Conservation (phyloP, 306 rosid species). For the Morella rubra region DNA sequence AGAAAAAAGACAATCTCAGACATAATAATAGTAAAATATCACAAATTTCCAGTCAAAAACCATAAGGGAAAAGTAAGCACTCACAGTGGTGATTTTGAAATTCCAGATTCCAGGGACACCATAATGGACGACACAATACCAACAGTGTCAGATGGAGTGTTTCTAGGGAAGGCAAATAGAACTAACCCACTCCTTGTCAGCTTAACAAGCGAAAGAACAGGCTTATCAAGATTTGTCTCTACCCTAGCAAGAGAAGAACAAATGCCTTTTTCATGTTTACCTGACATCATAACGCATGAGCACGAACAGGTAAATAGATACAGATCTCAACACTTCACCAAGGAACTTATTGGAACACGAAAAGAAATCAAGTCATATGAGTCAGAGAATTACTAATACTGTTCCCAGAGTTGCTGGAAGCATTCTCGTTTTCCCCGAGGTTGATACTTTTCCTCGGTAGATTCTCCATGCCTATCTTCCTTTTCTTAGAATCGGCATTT, state of each 20-base stretch:
- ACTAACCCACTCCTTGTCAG: conserved; percentile 79
- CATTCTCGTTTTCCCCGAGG: conserved; percentile 28
- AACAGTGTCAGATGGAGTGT: conserved; percentile 47
- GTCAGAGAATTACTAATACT: conserved; percentile 19
- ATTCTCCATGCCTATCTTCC: conserved; percentile 38
- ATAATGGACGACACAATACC: conserved; percentile 51
- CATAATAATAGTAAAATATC: not conserved
- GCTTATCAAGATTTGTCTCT: conserved; percentile 32
- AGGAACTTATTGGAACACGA: conserved; percentile 1
- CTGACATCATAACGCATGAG: conserved; percentile 39
- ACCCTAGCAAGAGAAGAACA: conserved; percentile 28
- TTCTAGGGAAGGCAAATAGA: conserved; percentile 55
- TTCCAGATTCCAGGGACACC: conserved; percentile 50
- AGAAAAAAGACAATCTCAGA: not conserved
- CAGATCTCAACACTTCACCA: conserved; percentile 18
- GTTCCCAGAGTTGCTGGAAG: conserved; percentile 29
- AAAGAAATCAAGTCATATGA: conserved; percentile 7
- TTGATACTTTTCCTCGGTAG: conserved; percentile 24
- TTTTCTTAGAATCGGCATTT: conserved; percentile 43
- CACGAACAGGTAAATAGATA: conserved; percentile 8
- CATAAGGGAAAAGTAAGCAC: conserved; percentile 20
- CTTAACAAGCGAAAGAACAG: conserved; percentile 78
- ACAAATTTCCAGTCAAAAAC: conserved; percentile 11
- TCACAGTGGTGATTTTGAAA: conserved; percentile 52
- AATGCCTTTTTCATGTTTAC: conserved; percentile 31